Evolutionary conservation across 2,329 filamentous ascomycete species (phyloP), one percentile per base, ranked within the genome.

Genomic region (Fusarium bulbicola): DNA sequence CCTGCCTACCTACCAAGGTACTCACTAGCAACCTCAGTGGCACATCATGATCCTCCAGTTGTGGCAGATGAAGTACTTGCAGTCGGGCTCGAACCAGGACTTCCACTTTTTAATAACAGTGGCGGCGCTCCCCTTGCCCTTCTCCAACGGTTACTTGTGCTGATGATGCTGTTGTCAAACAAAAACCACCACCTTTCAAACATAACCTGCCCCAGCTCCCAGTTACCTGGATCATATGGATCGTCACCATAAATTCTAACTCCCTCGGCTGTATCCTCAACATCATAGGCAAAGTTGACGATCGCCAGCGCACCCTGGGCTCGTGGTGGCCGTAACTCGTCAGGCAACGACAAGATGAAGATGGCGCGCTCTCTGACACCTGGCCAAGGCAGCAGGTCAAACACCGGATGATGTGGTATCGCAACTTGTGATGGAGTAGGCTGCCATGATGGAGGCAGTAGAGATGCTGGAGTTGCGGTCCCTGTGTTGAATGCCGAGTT

Each of bases 121-220:
- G 77, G 76, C 11, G 80, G 72, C 11, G 85, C 83, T 1, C 88
- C 88, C 60, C 87, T 83, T 59, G 84, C 74, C 59, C 74, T 81
- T 68, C 88, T 82, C 83, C 84, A 84, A 57, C 82, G 80, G 78
- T 91, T 90, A 74, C 87, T 88, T 59, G 83, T 83, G 49, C 85
- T 84, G n/a, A 91, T 79, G 21, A 90, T 84, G 16, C 82, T 81
- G 14, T 82, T 77, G 74, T 91, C 88, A 75, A 91, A 87, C 40
- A 88, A 79, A 79, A 89, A 90, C 88, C 88, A 91, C 89, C 89
- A 91, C 45, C 85, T 83, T 78, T 86, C 84, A 77, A 90, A 90
- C 28, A 90, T 79, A n/a, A 84, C 75, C 78, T 90, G 87, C 3
- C 88, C 88, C 18, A 90, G 83, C 77, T 91, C 89, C 88, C 88